Base-by-base conservation (phyloP, 2,329 filamentous ascomycete genomes). In the Pseudogymnoascus sp. region DNA sequence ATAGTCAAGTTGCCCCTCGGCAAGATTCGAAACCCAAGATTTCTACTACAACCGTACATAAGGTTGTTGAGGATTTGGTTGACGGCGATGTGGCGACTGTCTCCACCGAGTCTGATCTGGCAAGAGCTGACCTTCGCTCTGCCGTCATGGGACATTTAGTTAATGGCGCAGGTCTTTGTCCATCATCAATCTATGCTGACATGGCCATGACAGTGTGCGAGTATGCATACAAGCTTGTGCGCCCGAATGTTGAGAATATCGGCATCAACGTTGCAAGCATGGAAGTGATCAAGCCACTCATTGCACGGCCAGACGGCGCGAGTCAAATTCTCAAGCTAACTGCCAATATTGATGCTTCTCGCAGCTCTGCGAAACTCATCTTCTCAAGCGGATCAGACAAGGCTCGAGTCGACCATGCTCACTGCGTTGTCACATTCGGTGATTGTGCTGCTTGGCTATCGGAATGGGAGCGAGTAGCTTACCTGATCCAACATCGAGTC, bases 271-370 rank as follows among this genome's bases (percentile, higher is more conserved):
- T 91, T 18, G 79, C 79, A 66, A 78, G 85, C 59, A 85, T 91
- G 78, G 84, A 88, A 71, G 86, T 89, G 1, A 80, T 80, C 60
- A 89, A 90, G 79, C 84, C 87, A 35, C 77, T 92, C 65, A 88
- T 92, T 65, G 80, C 79, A 1, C 77, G 80, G 66, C 66, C 63
- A 23, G 66, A 66, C 56, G 66, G 65, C 38, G 75, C 76, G 60
- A 79, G 79, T 37, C 86, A 89, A 71, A 80, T 87, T 61, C 75
- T 90, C 31, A 81, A 83, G 68, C 77, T 88, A 67, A 80, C 82
- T 60, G 83, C 82, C 63, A 83, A 78, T n/a, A 82, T 82, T 47
- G 80, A 89, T 67, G 77, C 83, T 18, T 78, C 81, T 62, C 74
- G 78, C 44, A 82, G 82, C 61, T 74, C 77, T 40, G 82, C 85